Evolutionary conservation across 768 basidiomycete genomes (phyloP).

Genomic region (Crassisporium funariophilum): DNA sequence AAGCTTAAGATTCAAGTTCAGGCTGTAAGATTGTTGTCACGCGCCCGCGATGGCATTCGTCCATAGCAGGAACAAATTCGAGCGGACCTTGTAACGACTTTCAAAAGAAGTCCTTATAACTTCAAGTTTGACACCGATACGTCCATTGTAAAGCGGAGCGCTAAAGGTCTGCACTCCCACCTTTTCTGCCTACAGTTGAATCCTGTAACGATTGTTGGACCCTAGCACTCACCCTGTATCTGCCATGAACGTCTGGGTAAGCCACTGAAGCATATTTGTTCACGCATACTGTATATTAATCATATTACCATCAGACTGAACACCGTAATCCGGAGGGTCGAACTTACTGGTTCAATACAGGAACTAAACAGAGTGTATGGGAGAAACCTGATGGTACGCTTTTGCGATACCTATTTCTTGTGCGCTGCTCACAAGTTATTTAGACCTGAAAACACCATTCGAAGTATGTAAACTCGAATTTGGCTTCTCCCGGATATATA

Average conservation of each 20-base stretch:
- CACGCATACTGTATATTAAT: background rate
- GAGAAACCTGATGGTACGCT: conserved; percentile 91
- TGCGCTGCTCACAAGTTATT: conserved; percentile 8
- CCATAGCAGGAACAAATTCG: too few relatives aligned
- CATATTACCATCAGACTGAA: conserved; percentile 62
- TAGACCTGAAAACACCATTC: conserved; percentile 89
- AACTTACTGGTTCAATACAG: conserved; percentile 97
- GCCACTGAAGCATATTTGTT: conserved; percentile 9
- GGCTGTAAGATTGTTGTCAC: too few relatives aligned
- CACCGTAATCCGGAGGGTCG: conserved; percentile 95
- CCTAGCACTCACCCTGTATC: too few relatives aligned
- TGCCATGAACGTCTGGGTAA: conserved; percentile 41
- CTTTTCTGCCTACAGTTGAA: too few relatives aligned
- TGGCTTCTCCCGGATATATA: conserved; percentile 10
- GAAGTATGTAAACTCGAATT: conserved; percentile 55
- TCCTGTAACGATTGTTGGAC: too few relatives aligned
- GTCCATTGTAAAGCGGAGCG: too few relatives aligned
- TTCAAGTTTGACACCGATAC: too few relatives aligned
- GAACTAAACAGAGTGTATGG: conserved; percentile 91
- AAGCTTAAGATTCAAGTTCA: too few relatives aligned
- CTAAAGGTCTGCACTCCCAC: too few relatives aligned
- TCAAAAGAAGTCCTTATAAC: too few relatives aligned
- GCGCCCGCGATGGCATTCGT: too few relatives aligned
- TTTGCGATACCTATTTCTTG: background rate
- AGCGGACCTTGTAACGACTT: too few relatives aligned